Base-by-base conservation (phyloP, 345 rosid species). In the Eucalyptus dawsonii region DNA sequence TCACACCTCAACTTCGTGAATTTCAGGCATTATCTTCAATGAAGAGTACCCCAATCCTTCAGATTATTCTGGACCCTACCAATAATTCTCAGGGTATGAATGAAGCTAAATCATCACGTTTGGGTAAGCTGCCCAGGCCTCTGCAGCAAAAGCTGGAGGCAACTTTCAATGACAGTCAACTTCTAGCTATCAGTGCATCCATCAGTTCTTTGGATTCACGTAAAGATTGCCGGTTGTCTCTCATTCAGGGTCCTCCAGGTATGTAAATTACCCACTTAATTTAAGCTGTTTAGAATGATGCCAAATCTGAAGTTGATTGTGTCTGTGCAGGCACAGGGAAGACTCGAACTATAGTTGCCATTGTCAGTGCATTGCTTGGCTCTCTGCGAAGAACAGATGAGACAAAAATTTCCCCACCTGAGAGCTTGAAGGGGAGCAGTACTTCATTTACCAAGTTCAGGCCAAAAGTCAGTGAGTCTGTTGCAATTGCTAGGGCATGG, bases 231-330 rank as follows among this genome's bases (percentile, higher is more conserved):
- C 95, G 94, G 88, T 87, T 97, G 89, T 96, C 99, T 88, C 99
- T 97, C 86, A 95, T 97, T 91, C 99, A 97, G 95, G 99, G 99
- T 83, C 99, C 99, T 91, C 99, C 99, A 94, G 99, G 99, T 97
- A 93, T 88, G 89, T 88, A 31, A 21, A 65, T 67, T 72, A 22
- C 76, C 86, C 45, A 19, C 15, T 76, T 11, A 5, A 25, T 76
- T 76, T 76, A 40, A 76, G 83, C 27, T 40, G 83, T 76, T 4
- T 29, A 76, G 83, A 76, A 76, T 76, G 47, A 76, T 76, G 83
- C 47, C 83, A 76, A 40, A 76, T 76, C 83, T 76, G 47, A 76
- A 76, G 27, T 76, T 76, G 15, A 21, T 76, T 40, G 22, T 24
- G 86, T 50, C 65, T 25, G 22, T 76, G 88, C 87, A 97, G 99